Evolutionary conservation across 805 yeast species (phyloP), one percentile per base, ranked within the genome.

Genomic region (Candida manassasensis): DNA sequence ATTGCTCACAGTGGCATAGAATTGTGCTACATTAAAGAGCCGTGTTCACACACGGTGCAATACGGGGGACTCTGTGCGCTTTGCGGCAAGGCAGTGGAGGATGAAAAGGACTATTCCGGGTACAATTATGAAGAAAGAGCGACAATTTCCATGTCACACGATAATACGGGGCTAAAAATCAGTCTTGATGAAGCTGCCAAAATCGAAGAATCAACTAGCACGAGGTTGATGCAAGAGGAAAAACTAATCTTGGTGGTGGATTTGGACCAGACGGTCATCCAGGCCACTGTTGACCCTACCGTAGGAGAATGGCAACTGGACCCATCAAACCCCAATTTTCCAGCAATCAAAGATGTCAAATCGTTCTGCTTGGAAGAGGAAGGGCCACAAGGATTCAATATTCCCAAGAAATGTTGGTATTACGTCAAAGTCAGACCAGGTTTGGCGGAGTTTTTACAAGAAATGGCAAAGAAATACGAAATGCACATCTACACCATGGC

Each of bases 401-500:
- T 21, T 21, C 71, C 77, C 3, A 67, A 75, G 13, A 65, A 73
- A 43, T 81, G 95, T 57, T 83, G 90, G 84, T 93, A 93, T 57
- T 93, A 85, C 49, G 96, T 94, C 19, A 93, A 93, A 57, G 62
- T 86, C 25, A 73, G 98, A 43, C 97, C 97, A 0, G 96, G 96
- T 0, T 66, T 93, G 26, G 61, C 71, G 33, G 80, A 78, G 34
- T 93, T 93, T 54, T 69, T 93, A 35, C 74, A 72, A 34, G 67
- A 69, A 32, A 73, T 86, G 33, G 64, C 81, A 4, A 59, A 79
- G 32, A 61, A 73, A 30, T 93, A 83, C 55, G 97, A 93, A 60
- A 65, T 93, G 69, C 98, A 93, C 53, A 85, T 93, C 26, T 93
- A 93, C 57, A 93, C 98, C 4, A 93, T 93, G 98, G 98, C 97